Evolutionary conservation across 1,284 basidiomycete genomes (phyloP), one percentile per base, ranked within the genome.

Genomic region (Leccinum huronense): DNA sequence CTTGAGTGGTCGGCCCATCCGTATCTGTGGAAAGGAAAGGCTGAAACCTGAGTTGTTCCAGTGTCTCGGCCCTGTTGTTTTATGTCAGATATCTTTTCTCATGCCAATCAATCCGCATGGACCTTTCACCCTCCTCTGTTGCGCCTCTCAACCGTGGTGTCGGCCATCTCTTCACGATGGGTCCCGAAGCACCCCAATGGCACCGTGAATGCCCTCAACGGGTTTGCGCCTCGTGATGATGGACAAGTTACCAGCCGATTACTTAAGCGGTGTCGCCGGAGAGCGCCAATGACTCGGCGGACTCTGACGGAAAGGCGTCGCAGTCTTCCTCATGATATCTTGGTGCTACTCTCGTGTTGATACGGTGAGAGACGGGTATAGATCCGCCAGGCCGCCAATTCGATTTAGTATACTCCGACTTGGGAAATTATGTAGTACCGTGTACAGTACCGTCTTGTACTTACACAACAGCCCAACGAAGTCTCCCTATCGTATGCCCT

Each of bases 401-500:
- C 14, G 14, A 14, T 5, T 14, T 14, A 14, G 38, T 40, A 40
- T 40, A 40, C 38, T 40, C 38, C 38, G 38, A 14, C 14, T 40
- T 40, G 38, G 11, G 36, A 40, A 40, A 14, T 40, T 40, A 40
- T 40, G 38, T 14, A 38, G 34, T 34, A 34, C 10, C 14, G 13
- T 7, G 38, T 40, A 36, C 36, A 36, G 36, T 38, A 38, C 36
- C 13, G 36, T 38, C 14, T 38, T 2, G 16, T 42, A 42, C 40
- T n/a, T 45, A 10, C 14, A 45, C 42, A 10, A 9, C 16, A n/a
- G n/a, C n/a, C n/a, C 38, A 40, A 16, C 5, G 45, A 19, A 11
- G 45, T 48, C 19, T 19, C 19, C 10, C 45, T 51, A 71, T 48
- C 57, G 65, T 16, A 66, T 11, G 5, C 56, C 54, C 62, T 85